Evolutionary conservation across 202 grass and related monocot genomes (phyloP), one percentile per base, ranked within the genome.

Genomic region (Alloteropsis angusta): DNA sequence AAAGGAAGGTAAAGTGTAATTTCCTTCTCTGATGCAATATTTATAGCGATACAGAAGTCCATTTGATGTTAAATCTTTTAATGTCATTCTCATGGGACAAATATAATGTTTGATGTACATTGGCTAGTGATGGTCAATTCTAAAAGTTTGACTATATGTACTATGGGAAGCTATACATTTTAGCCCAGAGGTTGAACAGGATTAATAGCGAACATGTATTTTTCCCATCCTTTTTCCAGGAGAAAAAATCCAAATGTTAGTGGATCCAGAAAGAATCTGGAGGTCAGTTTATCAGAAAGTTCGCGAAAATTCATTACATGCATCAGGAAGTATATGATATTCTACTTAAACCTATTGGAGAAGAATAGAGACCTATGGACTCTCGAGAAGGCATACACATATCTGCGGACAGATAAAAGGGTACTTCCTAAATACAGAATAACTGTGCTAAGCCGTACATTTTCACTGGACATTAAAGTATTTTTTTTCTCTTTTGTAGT

Each of bases 251-350:
- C 84, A 23, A 89, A 89, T 91, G 76, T 89, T 68, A 75, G 89
- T 86, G 92, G 86, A 64, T 90, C 76, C 39, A 98, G 81, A 89
- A 95, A 93, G 60, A 90, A 80, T 88, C 85, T 98, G 67, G 90
- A 95, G 60, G 85, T 95, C 75, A 98, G 89, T 85, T 93, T 98
- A 67, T 98, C 92, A 79, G 95, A 98, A 90, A 98, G 95, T 93
- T 98, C 96, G 63, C 81, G 92, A 16, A 98, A 95, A 85, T 98
- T 93, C 57, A 95, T 98, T 53, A 95, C 87, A 67, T 98, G 92
- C 84, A 94, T 98, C 62, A 91, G 92, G 74, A 98, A 98, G 68
- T 98, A 95, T 78, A 81, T 89, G 81, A 67, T 98, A 59, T 79
- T 98, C 60, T 95, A 98, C 78, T 85, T 98, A 59, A 82, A 89